Base-by-base conservation (phyloP, 1,284 basidiomycete species). In the Puccinia horiana region DNA sequence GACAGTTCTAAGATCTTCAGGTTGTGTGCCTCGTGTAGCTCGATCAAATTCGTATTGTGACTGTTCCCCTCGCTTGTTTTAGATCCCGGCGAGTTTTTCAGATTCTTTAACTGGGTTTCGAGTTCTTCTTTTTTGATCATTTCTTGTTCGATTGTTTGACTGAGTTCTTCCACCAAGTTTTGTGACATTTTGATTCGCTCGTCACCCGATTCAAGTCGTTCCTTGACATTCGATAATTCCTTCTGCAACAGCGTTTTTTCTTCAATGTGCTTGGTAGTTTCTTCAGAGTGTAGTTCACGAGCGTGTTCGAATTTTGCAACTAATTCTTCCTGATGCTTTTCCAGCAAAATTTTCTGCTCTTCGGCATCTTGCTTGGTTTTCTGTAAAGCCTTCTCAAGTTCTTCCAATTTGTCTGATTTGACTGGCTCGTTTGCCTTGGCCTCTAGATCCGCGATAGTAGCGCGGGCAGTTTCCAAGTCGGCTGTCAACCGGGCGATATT, bases 21-120 rank as follows among this genome's bases (percentile, higher is more conserved):
- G 47, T 79, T 79, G 20, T 79, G 77, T 6, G 77, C 77, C 42
- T 79, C 65, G 54, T 79, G 77, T 29, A 79, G 54, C n/a, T 79
- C 77, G 2, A 67, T 58, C 61, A 79, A 72, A 52, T 72, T 72
- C 44, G 69, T 49, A 23, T 72, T 79, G 35, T 69, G 42, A 58
- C 18, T 58, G 35, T 26, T 58, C 20, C 32, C 32, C 8, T 61
- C 63, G 29, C 40, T 29, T 40, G 6, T 11, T 26, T 49, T 23
- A 8, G 42, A 18, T 37, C 47, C 44, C 37, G 42, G 32, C 4
- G 63, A 54, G 32, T 65, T 37, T 52, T 44, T 4, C 23, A 67
- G 37, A 69, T 70, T 47, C 54, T 52, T 79, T n/a, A 79, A 29
- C 20, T 58, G 49, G 18, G 23, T 32, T 70, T 79, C 77, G 54